Conservation (phyloP, 176 grass and related monocot genomes). For the Lolium rigidum region DNA sequence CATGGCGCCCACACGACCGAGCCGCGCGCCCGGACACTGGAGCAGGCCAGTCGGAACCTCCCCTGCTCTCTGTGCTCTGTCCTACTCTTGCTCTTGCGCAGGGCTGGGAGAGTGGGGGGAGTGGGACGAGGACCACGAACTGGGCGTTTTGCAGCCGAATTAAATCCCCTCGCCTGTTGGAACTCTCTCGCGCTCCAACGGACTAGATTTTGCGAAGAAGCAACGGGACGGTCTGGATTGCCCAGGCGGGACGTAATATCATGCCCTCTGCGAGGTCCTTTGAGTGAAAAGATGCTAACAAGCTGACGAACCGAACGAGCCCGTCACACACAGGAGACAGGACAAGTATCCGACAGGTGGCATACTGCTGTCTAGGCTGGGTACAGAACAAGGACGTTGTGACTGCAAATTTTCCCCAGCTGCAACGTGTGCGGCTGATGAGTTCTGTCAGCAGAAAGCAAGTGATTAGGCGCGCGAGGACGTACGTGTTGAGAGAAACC, state of each 20-base stretch:
- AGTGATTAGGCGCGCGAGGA: conserved; percentile 12
- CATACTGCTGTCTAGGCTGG: neutral
- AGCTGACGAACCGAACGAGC: neutral
- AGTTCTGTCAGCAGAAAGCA: neutral
- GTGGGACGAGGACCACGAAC: conserved; percentile 46
- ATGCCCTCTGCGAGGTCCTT: neutral
- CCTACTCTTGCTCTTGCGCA: conserved; percentile 26
- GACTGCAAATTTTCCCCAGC: neutral
- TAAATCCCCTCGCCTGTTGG: neutral
- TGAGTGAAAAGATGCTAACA: conserved; percentile 6
- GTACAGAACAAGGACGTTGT: neutral
- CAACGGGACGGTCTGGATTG: neutral
- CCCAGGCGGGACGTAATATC: neutral
- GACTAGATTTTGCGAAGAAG: neutral
- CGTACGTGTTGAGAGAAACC: neutral
- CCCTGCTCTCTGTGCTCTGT: neutral
- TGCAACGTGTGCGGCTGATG: neutral
- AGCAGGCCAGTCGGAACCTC: conserved; percentile 24
- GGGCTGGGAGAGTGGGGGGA: conserved; percentile 21
- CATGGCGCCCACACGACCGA: conserved; percentile 42
- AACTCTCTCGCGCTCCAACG: neutral
- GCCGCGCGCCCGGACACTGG: neutral
- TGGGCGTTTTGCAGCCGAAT: conserved; percentile 29
- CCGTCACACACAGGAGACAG: neutral
- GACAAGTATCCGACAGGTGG: neutral